A percentile compares a stretch with the other conserved stretches of the same genome.
phyloP scores from a whole-genome alignment of 768 basidiomycete species.

The Suillus clintonianus region DNA sequence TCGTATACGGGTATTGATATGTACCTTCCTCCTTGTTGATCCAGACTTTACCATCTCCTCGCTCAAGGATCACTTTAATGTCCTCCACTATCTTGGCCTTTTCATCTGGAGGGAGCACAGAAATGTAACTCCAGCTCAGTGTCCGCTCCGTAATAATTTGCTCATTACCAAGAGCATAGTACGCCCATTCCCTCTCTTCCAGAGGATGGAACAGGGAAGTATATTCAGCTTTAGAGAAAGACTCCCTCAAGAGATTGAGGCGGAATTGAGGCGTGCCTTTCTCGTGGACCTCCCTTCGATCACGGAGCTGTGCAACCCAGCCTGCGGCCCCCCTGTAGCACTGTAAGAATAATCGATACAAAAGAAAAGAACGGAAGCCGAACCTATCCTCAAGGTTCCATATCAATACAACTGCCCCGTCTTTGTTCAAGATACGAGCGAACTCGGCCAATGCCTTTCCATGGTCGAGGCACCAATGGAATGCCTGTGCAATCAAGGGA shows the following conservation, averaged over 20 bases:
- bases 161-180: constrained; percentile 52
- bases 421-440: constrained; percentile 74
- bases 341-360: neutral
- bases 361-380: constrained; percentile 6
- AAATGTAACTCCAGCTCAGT: constrained; percentile 84
- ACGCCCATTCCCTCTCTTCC: constrained; percentile 56
- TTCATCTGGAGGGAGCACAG: constrained; percentile 57
- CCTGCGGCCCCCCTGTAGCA: constrained; percentile 48
- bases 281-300: constrained; percentile 70
- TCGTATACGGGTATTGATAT: constrained; percentile 82
- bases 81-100: constrained; percentile 52
- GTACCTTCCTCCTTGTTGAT: constrained; percentile 71
- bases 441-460: constrained; percentile 74
- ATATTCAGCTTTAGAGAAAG: constrained; percentile 68
- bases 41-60: constrained; percentile 71
- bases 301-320: constrained; percentile 77
- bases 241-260: constrained; percentile 67
- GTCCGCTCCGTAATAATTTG: constrained; percentile 66
- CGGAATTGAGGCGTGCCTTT: constrained; percentile 81
- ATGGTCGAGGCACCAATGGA: constrained; percentile 91
- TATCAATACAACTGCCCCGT: constrained; percentile 67
- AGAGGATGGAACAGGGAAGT: constrained; percentile 56
- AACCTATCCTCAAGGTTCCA: constrained; percentile 93
- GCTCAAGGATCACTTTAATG: constrained; percentile 55
- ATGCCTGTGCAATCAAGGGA: constrained; percentile 56